Evolutionary conservation across 306 rosid species (phyloP).

Genomic region (Herpetospermum pedunculosum): DNA sequence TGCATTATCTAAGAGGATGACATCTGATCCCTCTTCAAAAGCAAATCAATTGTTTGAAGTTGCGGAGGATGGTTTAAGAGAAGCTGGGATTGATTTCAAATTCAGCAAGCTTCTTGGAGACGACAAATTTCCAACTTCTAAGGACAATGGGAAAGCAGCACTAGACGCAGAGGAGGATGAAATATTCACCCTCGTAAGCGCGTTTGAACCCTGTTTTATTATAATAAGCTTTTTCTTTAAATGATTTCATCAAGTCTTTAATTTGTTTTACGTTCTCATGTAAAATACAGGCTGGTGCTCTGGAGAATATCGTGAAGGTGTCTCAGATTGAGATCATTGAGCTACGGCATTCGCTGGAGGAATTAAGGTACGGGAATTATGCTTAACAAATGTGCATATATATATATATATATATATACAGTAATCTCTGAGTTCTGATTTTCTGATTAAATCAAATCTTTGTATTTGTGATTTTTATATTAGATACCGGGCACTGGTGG

Average conservation of each 20-base stretch:
- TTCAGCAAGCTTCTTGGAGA: slow-evolving; percentile 64
- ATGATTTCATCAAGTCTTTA: not conserved
- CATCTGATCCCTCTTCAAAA: slow-evolving; percentile 39
- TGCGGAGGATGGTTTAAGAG: slow-evolving; percentile 84
- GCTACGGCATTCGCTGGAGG: slow-evolving; percentile 61
- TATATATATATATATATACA: not conserved
- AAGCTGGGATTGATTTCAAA: slow-evolving; percentile 82
- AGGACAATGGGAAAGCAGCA: slow-evolving; percentile 22
- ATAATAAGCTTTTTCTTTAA: not conserved
- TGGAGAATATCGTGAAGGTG: slow-evolving; percentile 85
- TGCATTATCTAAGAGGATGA: slow-evolving; percentile 59
- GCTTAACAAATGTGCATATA: not conserved
- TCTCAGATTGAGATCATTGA: slow-evolving; percentile 95
- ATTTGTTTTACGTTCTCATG: not conserved
- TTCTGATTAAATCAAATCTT: not conserved
- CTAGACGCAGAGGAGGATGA: slow-evolving; percentile 56
- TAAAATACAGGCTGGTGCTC: slow-evolving; percentile 68
- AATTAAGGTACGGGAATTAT: slow-evolving; percentile 46
- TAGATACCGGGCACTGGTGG: not conserved
- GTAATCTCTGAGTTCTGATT: not conserved
- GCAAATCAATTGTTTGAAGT: slow-evolving; percentile 58
- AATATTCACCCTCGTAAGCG: slow-evolving; percentile 63
- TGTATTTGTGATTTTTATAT: not conserved
- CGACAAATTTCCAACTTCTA: slow-evolving; percentile 24
- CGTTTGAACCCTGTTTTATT: not conserved